phyloP scores from a whole-genome alignment of 176 grass and related monocot genomes.

The Phoenix dactylifera region DNA sequence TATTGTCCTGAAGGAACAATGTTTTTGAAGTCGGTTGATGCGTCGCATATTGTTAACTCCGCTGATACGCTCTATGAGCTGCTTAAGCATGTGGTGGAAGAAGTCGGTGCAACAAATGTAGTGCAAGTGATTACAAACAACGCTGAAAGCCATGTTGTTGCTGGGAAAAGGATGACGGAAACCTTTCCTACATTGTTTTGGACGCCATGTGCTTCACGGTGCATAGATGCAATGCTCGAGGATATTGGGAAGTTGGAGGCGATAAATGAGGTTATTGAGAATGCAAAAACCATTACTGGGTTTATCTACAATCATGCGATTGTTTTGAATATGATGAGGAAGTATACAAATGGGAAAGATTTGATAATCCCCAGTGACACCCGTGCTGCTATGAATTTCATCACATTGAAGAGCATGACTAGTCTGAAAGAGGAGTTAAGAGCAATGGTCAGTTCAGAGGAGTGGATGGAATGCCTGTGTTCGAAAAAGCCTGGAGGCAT shows the following conservation, averaged over 20 bases:
- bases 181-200: constrained; percentile 86
- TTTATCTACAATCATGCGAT: constrained; percentile 67
- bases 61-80: constrained; percentile 56
- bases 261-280: constrained; percentile 64
- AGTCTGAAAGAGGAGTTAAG: constrained; percentile 54
- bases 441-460: constrained; percentile 56
- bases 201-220: constrained; percentile 61
- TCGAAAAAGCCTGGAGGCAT: constrained; percentile 58
- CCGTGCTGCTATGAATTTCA: constrained; percentile 58
- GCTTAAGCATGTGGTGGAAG: constrained; percentile 63
- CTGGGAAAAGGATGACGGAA: constrained; percentile 52
- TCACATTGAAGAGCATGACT: constrained; percentile 71
- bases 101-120: constrained; percentile 59
- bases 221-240: constrained; percentile 81
- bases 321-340: constrained; percentile 66
- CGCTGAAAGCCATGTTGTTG: constrained; percentile 45
- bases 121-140: constrained; percentile 80
- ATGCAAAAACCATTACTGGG: constrained; percentile 66
- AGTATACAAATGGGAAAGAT: constrained; percentile 63
- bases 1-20: constrained; percentile 81
- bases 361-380: constrained; percentile 55
- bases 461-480: constrained; percentile 47
- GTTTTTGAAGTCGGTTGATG: constrained; percentile 81
- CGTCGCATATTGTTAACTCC: constrained; percentile 50
- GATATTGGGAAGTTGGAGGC: constrained; percentile 53